Evolutionary conservation across 108 stramenopile genomes (phyloP), one percentile per base, ranked within the genome.

Genomic region (Chaetoceros muelleri): DNA sequence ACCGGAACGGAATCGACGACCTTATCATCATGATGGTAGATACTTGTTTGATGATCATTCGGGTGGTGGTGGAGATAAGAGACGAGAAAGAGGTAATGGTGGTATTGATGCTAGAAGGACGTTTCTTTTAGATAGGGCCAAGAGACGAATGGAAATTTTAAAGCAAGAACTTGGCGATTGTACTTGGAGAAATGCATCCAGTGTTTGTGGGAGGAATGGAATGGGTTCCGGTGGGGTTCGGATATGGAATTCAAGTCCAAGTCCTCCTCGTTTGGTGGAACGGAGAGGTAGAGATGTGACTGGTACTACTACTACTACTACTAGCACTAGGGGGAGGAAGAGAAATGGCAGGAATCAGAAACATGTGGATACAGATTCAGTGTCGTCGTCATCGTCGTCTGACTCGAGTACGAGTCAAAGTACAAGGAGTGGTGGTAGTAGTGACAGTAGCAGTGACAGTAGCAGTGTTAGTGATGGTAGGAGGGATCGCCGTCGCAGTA

Each of bases 331-430:
- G 25, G 25, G 26, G 29, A 21, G 56, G 57, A 26, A 28, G 19
- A 59, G 51, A 47, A 46, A 62, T 54, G 30, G 28, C 40, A 27
- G 46, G 44, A n/a, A 3, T 25, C 20, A 58, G 31, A 21, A 58
- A 57, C 24, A 49, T 61, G 44, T 44, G 60, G 30, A 65, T 20
- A 46, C 67, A 25, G 44, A 52, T 28, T 71, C 71, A 17, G 58
- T 58, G 2, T 69, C 73, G 1, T 73, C 67, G 5, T 62, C 70
- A 10, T 28, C 31, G 16, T 58, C 57, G 3, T 70, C 65, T 40
- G 48, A 55, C 0, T 71, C 71, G n/a, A n/a, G 2, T 66, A 68
- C 5, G 56, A 66, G 7, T 67, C 64, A 27, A 34, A 44, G 8
- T 66, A 55, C 25, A 52, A 24, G 17, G 55, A 34, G 31, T 25